Evolutionary conservation across 192 early-diverging fungal species (phyloP), one percentile per base, ranked within the genome.

Genomic region (Radiomyces spectabilis): DNA sequence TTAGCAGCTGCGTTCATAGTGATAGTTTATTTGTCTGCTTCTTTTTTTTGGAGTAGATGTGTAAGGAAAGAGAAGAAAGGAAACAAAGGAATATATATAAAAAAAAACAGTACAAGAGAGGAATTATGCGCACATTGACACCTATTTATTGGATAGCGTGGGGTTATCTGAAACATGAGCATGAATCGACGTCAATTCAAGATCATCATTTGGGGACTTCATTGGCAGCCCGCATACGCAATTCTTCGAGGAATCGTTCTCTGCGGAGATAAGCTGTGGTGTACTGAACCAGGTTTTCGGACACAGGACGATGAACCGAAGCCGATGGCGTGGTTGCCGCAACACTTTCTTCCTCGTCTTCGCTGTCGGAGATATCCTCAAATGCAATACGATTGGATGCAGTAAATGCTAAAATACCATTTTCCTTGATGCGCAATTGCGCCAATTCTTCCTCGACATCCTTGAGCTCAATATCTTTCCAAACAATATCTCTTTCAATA

Each of bases 401-500:
- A 21, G 7, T 12, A 32, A 13, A 24, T 18, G 43, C 33, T 26
- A 27, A 48, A 16, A 2, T 38, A n/a, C 34, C 22, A 26, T 24
- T 12, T 22, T 48, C 21, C 25, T 57, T 21, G 7, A 51, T 9
- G 15, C 31, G 40, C n/a, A 47, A 16, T 18, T 29, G 18, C 2
- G 27, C 51, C 10, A 53, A 31, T 18, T 47, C 16, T 13, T 51
- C 51, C 21, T 24, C 42, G 1, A 53, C 31, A 29, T 61, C 34
- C 16, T 53, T 34, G 15, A 53, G 8, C 6, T 35, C 48, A 8
- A 16, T 38, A 29, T 22, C 10, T 26, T 44, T 51, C 5, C 10
- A 15, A 21, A 26, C 25, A n/a, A 53, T 27, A 18, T 53, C 50
- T 29, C 22, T 61, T 5, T 61, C 33, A 13, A 46, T 40, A 42